Evolutionary conservation across 306 rosid species (phyloP).

Genomic region (Lagenaria siceraria): DNA sequence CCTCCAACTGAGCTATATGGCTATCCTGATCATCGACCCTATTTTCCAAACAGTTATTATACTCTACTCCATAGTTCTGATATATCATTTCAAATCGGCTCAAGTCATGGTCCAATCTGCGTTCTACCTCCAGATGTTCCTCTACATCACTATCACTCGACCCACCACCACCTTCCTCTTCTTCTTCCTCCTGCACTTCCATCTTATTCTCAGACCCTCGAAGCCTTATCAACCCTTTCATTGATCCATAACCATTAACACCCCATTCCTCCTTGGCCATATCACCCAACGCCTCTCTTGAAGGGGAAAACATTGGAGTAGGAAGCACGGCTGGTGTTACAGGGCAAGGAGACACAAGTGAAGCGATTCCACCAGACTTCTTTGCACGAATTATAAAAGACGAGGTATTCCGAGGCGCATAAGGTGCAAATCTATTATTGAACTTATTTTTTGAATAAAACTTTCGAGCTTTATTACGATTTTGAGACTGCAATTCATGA

Average conservation of each 20-base stretch:
- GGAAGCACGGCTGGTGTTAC: slow-evolving; percentile 88
- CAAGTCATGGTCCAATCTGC: slow-evolving; percentile 88
- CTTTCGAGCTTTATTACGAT: slow-evolving; percentile 45
- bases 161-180: slow-evolving; percentile 35
- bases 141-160: slow-evolving; percentile 84
- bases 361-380: slow-evolving; percentile 56
- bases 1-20: slow-evolving; percentile 83
- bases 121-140: slow-evolving; percentile 87
- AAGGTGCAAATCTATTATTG: slow-evolving; percentile 60
- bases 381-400: slow-evolving; percentile 62
- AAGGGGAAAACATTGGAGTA: slow-evolving; percentile 51
- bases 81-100: slow-evolving; percentile 86
- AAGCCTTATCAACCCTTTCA: slow-evolving; percentile 72
- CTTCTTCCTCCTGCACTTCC: slow-evolving; percentile 24
- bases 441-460: slow-evolving; percentile 44
- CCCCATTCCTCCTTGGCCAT: slow-evolving; percentile 82
- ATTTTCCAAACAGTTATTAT: slow-evolving; percentile 67
- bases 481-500: slow-evolving; percentile 73
- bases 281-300: slow-evolving; percentile 47
- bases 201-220: slow-evolving; percentile 30
- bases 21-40: slow-evolving; percentile 94
- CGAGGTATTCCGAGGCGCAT: slow-evolving; percentile 70
- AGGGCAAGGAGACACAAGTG: slow-evolving; percentile 73
- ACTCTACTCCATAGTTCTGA: slow-evolving; percentile 66
- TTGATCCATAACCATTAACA: slow-evolving; percentile 69